phyloP scores from a whole-genome alignment of 2,329 filamentous ascomycete species.

The Aspergillus fumigatiaffinis region DNA sequence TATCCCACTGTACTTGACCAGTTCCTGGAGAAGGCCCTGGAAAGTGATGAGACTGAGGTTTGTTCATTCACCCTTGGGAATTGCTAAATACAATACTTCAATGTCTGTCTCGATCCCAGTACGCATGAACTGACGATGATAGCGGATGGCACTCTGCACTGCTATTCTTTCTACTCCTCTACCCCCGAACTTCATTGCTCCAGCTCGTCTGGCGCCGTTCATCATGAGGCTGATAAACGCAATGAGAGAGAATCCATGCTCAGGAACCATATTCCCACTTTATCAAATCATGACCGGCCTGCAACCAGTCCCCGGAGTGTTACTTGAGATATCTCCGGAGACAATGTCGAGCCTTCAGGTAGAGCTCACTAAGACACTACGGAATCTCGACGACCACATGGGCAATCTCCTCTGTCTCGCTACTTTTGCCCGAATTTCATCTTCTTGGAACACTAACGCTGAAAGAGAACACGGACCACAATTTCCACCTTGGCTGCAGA shows the following conservation, averaged over 20 bases:
- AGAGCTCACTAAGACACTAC: slow-evolving; percentile 35
- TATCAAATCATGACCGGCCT: slow-evolving; percentile 32
- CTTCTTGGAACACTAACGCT: slow-evolving; percentile 7
- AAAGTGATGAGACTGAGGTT: slow-evolving; percentile 27
- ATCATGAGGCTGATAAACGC: slow-evolving; percentile 27
- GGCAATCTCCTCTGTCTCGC: slow-evolving; percentile 41
- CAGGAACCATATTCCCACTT: slow-evolving; percentile 31
- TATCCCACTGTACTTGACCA: slow-evolving; percentile 34
- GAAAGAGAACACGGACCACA: slow-evolving; percentile 15
- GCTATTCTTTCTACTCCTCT: slow-evolving; percentile 34
- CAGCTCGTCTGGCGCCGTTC: slow-evolving; percentile 32
- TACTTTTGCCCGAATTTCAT: slow-evolving; percentile 34
- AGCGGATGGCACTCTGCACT: slow-evolving; percentile 32
- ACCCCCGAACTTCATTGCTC: slow-evolving; percentile 23
- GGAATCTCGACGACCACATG: slow-evolving; percentile 38
- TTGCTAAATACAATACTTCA: not conserved
- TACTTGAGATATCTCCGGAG: slow-evolving; percentile 30
- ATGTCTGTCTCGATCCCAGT: not conserved
- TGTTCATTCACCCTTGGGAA: slow-evolving; percentile 5
- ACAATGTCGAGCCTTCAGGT: slow-evolving; percentile 35
- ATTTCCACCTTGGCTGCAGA: slow-evolving; percentile 29
- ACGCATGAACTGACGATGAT: not conserved
- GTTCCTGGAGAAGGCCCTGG: slow-evolving; percentile 29
- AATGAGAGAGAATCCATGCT: slow-evolving; percentile 28
- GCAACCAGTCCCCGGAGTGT: slow-evolving; percentile 20